Base-by-base conservation (phyloP, 1,284 basidiomycete species). In the Cryptococcus wingfieldii region DNA sequence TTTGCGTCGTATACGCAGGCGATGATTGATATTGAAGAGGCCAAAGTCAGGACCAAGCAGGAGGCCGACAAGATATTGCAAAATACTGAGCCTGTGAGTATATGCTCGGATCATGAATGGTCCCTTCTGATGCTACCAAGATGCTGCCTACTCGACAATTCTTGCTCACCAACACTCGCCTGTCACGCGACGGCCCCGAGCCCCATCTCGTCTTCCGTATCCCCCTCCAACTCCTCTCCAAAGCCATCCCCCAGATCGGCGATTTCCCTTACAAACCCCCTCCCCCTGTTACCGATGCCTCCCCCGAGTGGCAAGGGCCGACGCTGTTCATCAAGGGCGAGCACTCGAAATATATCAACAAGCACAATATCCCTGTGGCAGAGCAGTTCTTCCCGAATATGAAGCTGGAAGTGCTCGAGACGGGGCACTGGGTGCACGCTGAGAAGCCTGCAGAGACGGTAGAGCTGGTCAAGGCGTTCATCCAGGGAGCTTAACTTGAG, bases 251-350 rank as follows among this genome's bases (percentile, higher is more conserved):
- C 2, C 64, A 73, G 39, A 81, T 83, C 45, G 82, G 82, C 39
- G 74, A 78, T 31, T 83, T 83, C 60, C 82, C 82, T 0, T 82
- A 78, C 65, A 61, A 64, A 9, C 75, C 68, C 58, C 55, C 66
- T 28, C 61, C 66, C n/a, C 60, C 73, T 47, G 47, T 62, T 25
- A 47, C 47, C 2, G 47, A 67, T 59, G 63, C 57, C 0, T 64
- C 65, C 9, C 65, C 69, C 6, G 50, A 57, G 27, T 83, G 77
- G 74, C 55, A 72, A 1, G 79, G 80, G 1, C 79, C 79, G 4
- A 76, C 79, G 2, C 65, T 83, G 34, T 82, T 83, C 66, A 60
- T 83, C 60, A 83, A 83, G 63, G 82, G 81, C 14, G 70, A 72
- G 51, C 76, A 79, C 56, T 78, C 74, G 52, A 77, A 74, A 59